Percentiles rank a stretch among this genome's conserved stretches.
phyloP scores from a whole-genome alignment of 164 flowering plant genomes.

The Stephania yunnanensis region DNA sequence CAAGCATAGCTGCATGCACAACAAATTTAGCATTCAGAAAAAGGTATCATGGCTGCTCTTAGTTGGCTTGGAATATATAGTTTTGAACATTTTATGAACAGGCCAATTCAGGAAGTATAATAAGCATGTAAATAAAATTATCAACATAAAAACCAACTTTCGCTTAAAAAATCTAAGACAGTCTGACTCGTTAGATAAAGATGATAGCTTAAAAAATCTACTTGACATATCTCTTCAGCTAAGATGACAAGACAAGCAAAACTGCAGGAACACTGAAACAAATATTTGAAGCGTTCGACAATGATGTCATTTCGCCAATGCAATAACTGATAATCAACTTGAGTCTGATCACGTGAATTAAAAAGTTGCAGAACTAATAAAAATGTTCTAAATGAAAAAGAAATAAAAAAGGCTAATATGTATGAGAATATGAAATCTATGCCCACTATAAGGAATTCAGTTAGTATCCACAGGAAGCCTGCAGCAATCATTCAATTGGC shows the following conservation, averaged over 20 bases:
- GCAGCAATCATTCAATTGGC: too few species aligned
- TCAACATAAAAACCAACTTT: neutral
- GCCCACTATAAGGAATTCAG: too few species aligned
- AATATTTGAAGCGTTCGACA: neutral
- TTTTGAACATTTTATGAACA: neutral
- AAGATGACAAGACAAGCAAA: neutral
- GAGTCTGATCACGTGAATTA: neutral
- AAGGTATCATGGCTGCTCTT: neutral
- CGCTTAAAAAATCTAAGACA: neutral
- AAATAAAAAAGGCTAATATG: too few species aligned
- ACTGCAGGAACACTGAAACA: neutral
- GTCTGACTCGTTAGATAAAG: neutral
- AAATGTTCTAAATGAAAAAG: neutral
- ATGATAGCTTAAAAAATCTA: neutral
- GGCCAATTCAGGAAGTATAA: neutral
- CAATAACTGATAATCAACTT: neutral
- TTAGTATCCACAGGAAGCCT: too few species aligned
- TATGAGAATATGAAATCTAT: too few species aligned
- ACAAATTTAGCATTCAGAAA: constrained; percentile 4
- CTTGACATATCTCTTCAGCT: neutral
- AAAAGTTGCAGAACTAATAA: neutral
- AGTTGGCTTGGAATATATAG: neutral
- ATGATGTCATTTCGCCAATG: neutral
- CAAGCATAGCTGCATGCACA: constrained; percentile 76
- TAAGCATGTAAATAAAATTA: neutral